Conservation (phyloP, 2,329 filamentous ascomycete species). For the Colletotrichum sp. region DNA sequence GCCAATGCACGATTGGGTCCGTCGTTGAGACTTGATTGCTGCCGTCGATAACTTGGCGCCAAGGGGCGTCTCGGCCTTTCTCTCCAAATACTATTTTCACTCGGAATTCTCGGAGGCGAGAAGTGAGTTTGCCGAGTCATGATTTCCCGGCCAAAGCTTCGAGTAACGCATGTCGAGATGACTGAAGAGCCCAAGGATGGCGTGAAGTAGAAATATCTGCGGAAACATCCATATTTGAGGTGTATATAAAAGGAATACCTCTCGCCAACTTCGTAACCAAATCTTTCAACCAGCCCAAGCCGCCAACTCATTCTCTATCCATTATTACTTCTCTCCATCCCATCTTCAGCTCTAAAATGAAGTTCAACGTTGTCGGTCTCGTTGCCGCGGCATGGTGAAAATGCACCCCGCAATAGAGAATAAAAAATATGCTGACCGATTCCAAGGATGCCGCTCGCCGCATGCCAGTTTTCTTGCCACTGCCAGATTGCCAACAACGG, state of each 20-base stretch:
- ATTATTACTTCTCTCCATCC: neutral
- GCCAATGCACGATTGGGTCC: neutral
- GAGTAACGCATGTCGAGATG: neutral
- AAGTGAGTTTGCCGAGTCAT: neutral
- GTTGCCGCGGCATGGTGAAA: neutral
- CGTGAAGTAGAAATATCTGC: fast-evolving
- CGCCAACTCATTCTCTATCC: neutral
- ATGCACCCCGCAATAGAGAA: neutral
- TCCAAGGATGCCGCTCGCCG: neutral
- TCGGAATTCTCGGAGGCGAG: neutral
- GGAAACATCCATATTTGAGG: neutral
- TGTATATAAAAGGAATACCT: neutral
- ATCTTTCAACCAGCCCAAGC: neutral
- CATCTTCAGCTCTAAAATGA: neutral
- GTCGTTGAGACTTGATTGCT: neutral
- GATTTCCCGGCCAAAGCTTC: neutral
- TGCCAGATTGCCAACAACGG: neutral
- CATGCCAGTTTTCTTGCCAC: neutral
- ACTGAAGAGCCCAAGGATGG: neutral
- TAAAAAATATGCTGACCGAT: neutral
- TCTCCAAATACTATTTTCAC: neutral
- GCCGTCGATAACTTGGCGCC: neutral
- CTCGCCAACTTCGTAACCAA: neutral
- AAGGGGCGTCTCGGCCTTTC: neutral
- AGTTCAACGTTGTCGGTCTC: neutral